phyloP scores from a whole-genome alignment of 2,329 filamentous ascomycete species.

The Calonectria pteridis region DNA sequence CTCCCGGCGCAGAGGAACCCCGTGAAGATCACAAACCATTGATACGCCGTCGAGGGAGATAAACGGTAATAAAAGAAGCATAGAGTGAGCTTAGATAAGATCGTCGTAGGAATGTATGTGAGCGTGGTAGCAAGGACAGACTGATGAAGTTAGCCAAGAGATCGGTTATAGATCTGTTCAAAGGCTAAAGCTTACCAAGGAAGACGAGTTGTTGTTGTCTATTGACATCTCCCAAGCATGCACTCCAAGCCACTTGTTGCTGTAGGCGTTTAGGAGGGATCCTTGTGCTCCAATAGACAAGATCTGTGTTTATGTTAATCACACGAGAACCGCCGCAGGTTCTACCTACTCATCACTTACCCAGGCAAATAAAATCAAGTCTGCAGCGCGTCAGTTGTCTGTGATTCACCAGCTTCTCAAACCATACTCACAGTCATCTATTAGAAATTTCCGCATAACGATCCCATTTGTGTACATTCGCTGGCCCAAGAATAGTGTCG shows the following conservation, averaged over 20 bases:
- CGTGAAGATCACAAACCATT: conserved; percentile 36
- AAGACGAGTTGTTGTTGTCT: conserved; percentile 17
- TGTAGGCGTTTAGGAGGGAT: not conserved
- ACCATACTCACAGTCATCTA: conserved; percentile 37
- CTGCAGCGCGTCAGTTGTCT: conserved; percentile 7
- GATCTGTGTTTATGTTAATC: not conserved
- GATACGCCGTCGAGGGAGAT: conserved; percentile 22
- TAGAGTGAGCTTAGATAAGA: conserved; percentile 20
- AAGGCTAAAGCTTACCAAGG: not conserved
- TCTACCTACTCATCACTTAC: conserved; percentile 3
- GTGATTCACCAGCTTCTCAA: not conserved
- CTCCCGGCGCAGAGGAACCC: conserved; percentile 46
- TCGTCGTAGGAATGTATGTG: not conserved
- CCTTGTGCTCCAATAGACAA: not conserved
- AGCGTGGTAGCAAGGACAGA: not conserved
- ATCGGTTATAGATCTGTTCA: no score
- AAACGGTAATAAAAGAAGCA: conserved; percentile 29
- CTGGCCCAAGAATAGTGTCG: conserved; percentile 38
- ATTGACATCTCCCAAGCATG: conserved; percentile 38
- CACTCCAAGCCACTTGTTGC: conserved; percentile 30
- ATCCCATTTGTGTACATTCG: conserved; percentile 47
- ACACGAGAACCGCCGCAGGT: not conserved
- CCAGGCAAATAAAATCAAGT: conserved; percentile 43
- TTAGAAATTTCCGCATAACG: conserved; percentile 33
- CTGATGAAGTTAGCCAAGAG: conserved; percentile 3